Evolutionary conservation across 177 flowering plant species (phyloP).

Genomic region (Telopea speciosissima): DNA sequence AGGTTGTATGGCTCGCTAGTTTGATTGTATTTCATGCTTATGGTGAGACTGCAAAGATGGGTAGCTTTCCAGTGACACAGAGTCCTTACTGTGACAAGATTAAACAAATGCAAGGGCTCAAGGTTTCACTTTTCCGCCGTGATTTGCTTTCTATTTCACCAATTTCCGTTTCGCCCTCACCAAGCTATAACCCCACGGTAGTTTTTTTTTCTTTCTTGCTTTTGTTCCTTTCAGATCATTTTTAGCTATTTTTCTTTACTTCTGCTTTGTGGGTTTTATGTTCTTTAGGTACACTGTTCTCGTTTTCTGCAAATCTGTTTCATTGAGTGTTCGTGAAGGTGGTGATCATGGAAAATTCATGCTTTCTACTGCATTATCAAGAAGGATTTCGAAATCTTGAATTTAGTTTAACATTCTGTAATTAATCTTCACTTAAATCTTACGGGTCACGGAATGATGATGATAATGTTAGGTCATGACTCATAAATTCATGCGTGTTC

Average conservation of each 20-base stretch:
- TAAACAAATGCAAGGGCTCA: conserved; percentile 21
- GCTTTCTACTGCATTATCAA: too few relatives aligned
- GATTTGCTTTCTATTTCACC: conserved; percentile 14
- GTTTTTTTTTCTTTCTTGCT: neutral
- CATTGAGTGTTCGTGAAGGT: too few relatives aligned
- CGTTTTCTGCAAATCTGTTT: too few relatives aligned
- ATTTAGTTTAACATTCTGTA: too few relatives aligned
- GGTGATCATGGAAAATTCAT: too few relatives aligned
- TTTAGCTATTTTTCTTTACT: neutral
- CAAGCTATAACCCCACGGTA: neutral
- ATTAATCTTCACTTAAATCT: too few relatives aligned
- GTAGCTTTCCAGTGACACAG: neutral
- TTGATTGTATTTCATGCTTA: conserved; percentile 16
- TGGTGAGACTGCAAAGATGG: conserved; percentile 11
- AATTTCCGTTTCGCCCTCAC: conserved; percentile 9
- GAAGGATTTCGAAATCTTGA: too few relatives aligned
- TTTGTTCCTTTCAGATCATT: neutral
- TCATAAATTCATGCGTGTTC: too few relatives aligned
- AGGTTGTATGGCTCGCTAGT: conserved; percentile 13
- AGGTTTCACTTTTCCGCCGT: conserved; percentile 21
- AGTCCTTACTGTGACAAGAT: conserved; percentile 17
- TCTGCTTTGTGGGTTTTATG: too few relatives aligned
- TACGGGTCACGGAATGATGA: too few relatives aligned
- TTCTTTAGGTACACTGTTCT: too few relatives aligned
- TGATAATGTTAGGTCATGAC: neutral